These are phyloP conservation scores for Cryphonectria japonica DNA, from an alignment of 2,329 filamentous ascomycete species.

Conservation along the genomic window DNA sequence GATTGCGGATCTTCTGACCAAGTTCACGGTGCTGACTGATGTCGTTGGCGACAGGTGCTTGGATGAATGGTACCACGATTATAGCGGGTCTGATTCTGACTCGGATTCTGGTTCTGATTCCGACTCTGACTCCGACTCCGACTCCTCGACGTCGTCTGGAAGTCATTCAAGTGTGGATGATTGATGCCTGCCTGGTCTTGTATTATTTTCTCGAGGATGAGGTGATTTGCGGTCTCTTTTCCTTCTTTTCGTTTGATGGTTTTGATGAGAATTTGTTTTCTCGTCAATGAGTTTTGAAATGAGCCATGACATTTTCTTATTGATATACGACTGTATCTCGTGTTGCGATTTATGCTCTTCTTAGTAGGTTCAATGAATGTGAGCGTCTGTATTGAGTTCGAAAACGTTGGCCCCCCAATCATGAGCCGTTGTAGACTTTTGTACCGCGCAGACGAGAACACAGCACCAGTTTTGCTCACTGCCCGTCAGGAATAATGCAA, in stretches of 20 bases:
- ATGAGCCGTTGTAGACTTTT: background rate
- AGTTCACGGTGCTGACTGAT: slow-evolving; percentile 18
- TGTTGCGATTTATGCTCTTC: background rate
- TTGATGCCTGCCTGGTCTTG: background rate
- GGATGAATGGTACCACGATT: background rate
- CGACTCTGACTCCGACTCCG: background rate
- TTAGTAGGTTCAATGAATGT: background rate
- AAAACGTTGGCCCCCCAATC: too few species aligned
- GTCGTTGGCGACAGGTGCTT: slow-evolving; percentile 2
- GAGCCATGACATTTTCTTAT: background rate
- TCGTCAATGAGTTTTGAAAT: background rate
- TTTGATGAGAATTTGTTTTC: background rate
- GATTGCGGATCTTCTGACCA: slow-evolving; percentile 8
- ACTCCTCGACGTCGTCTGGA: slow-evolving; percentile 9
- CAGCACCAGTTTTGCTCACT: background rate
- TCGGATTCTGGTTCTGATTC: slow-evolving; percentile 3
- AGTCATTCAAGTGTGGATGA: slow-evolving; percentile 25
- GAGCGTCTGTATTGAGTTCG: background rate
- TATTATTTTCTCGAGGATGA: background rate
- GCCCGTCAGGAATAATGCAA: background rate
- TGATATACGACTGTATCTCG: background rate
- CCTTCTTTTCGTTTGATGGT: background rate
- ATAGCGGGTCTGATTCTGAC: background rate
- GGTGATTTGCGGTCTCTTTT: background rate
- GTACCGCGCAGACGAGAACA: background rate